Conservation (phyloP, 140 eudicot genomes). For the Flaveria floridana region DNA sequence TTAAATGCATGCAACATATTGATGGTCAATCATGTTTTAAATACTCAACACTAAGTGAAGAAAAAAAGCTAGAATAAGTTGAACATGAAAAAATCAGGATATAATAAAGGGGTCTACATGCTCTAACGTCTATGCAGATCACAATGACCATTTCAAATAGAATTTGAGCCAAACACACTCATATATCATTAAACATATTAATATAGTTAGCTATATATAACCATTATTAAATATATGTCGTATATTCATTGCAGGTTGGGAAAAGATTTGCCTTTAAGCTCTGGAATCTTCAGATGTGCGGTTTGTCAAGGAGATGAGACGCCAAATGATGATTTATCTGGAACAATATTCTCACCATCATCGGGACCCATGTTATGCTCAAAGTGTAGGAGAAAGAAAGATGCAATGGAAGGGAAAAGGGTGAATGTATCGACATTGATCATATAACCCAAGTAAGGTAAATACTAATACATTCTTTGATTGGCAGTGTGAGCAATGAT, state of each 20-base stretch:
- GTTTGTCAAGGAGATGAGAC: conserved; percentile 83
- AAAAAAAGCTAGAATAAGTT: neutral
- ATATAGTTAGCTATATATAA: conserved; percentile 5
- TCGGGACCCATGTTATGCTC: conserved; percentile 86
- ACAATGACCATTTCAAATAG: too few species aligned
- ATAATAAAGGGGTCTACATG: neutral
- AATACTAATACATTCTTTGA: conserved; percentile 53
- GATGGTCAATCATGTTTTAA: neutral
- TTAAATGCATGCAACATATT: neutral
- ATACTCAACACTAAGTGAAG: neutral
- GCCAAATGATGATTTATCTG: conserved; percentile 62
- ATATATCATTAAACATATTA: too few species aligned
- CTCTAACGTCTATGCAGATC: too few species aligned
- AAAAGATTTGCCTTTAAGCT: conserved; percentile 63
- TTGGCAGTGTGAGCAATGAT: conserved; percentile 57
- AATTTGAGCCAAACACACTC: too few species aligned
- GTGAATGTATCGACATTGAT: conserved; percentile 42
- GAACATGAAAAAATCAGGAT: neutral
- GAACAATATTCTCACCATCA: conserved; percentile 57
- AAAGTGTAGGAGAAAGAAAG: conserved; percentile 86
- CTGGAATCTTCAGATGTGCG: conserved; percentile 87
- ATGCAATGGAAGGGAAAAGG: conserved; percentile 97
- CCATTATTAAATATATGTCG: neutral
- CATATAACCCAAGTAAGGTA: conserved; percentile 44
- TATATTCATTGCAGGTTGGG: conserved; percentile 71